These are phyloP conservation scores for Poa pratensis DNA, from an alignment of 176 grass and related monocot genomes.

Conservation along the genomic window DNA sequence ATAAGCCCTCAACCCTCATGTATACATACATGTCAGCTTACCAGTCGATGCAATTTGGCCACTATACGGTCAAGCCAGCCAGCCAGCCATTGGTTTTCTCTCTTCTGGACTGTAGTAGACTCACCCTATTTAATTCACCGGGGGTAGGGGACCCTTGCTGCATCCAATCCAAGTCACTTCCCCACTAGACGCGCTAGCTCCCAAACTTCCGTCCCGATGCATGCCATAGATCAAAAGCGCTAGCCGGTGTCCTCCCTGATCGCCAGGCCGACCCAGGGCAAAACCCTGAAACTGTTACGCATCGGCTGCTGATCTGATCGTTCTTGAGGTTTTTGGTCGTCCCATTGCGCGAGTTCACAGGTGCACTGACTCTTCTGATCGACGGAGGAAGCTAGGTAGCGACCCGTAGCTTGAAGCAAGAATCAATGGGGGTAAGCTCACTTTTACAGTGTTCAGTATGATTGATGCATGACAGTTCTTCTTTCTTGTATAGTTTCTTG, in stretches of 20 bases:
- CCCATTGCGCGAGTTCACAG: not conserved
- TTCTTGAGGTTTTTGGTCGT: not conserved
- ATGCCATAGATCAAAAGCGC: not conserved
- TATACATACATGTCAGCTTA: no score
- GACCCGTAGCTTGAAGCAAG: not conserved
- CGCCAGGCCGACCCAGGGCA: slow-evolving; percentile 29
- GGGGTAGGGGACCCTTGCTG: slow-evolving; percentile 39
- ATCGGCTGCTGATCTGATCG: not conserved
- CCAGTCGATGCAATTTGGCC: slow-evolving; percentile 28
- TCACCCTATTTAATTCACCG: slow-evolving; percentile 51
- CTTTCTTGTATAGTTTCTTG: not conserved
- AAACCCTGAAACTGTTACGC: slow-evolving; percentile 30
- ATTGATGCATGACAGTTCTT: not conserved
- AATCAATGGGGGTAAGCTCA: slow-evolving; percentile 54
- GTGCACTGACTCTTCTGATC: not conserved
- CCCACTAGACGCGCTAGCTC: slow-evolving; percentile 22
- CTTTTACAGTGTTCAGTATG: not conserved
- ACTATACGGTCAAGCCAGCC: not conserved
- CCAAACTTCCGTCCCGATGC: not conserved
- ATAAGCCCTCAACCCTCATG: no score
- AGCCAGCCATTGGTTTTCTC: not conserved
- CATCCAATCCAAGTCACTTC: slow-evolving; percentile 10
- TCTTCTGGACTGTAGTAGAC: no score
- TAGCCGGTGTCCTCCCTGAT: slow-evolving; percentile 13
- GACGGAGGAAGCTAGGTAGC: not conserved